A percentile compares a stretch with the other conserved stretches of the same genome.
These are phyloP conservation scores for Melaleuca quinquenervia DNA, from an alignment of 345 rosid species.

Conservation along the genomic window DNA sequence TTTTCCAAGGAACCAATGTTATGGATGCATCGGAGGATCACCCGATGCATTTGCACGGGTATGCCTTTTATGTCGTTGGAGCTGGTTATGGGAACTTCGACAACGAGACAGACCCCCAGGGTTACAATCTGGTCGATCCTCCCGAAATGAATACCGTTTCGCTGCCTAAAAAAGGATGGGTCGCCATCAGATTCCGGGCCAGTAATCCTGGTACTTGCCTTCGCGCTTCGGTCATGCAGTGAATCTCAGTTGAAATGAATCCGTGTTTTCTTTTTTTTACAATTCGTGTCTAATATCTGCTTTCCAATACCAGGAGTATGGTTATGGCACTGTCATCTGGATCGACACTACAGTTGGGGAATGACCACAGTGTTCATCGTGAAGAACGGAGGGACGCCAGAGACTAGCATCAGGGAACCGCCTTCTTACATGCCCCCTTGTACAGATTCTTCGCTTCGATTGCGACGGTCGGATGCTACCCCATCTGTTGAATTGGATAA, in stretches of 20 bases:
- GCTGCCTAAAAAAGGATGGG: constrained; percentile 9
- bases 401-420: constrained; percentile 2
- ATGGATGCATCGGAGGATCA: constrained; percentile 5
- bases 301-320: constrained; percentile 1
- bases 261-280: too few species aligned
- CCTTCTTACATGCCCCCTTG: constrained; percentile 18
- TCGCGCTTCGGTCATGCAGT: background rate
- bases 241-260: background rate
- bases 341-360: constrained; percentile 15
- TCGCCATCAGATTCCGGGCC: constrained; percentile 7
- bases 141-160: constrained; percentile 4
- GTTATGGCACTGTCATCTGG: constrained; percentile 13
- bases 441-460: background rate
- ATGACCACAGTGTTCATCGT: constrained; percentile 17
- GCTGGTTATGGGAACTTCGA: constrained; percentile 4
- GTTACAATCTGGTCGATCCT: constrained; percentile 9
- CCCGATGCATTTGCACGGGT: constrained; percentile 15
- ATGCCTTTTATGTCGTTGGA: constrained; percentile 5
- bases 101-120: background rate
- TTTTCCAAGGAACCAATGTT: constrained; percentile 11
- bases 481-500: background rate
- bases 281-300: background rate
- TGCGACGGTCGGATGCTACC: background rate
- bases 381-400: constrained; percentile 11
- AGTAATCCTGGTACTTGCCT: constrained; percentile 9